Percentiles rank a stretch among this genome's conserved stretches.
Evolutionary conservation across 2,329 filamentous ascomycete genomes (phyloP).

Genomic region (Passalora sequoiae): DNA sequence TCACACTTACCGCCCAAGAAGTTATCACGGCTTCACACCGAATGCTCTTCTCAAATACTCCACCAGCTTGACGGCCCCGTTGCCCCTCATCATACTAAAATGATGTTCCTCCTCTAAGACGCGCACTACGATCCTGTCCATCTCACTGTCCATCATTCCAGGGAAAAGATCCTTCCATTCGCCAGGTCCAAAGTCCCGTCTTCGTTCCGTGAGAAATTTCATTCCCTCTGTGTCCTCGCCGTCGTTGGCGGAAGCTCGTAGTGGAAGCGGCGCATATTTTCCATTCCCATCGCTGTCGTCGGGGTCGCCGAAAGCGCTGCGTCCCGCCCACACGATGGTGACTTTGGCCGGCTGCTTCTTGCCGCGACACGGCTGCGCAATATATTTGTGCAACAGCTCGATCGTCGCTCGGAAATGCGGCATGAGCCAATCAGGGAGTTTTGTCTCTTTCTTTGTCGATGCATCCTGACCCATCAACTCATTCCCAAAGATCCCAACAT

Average conservation of each 20-base stretch:
- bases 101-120: conserved; percentile 36
- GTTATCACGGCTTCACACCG: too few relatives aligned
- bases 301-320: not conserved
- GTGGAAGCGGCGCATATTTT: conserved; percentile 28
- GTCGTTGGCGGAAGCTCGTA: conserved; percentile 36
- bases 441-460: too few relatives aligned
- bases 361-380: not conserved
- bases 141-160: conserved; percentile 33
- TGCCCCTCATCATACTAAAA: conserved; percentile 37
- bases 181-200: conserved; percentile 45
- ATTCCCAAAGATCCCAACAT: conserved; percentile 45
- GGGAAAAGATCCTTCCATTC: conserved; percentile 45
- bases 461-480: conserved; percentile 28
- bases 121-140: conserved; percentile 23
- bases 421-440: conserved; percentile 45
- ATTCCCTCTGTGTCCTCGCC: conserved; percentile 43
- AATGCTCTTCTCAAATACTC: conserved; percentile 21
- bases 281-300: conserved; percentile 23
- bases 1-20: too few relatives aligned
- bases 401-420: conserved; percentile 50
- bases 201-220: conserved; percentile 46
- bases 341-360: not conserved
- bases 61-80: conserved; percentile 13
- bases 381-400: conserved; percentile 44
- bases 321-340: not conserved